Conservation (phyloP, 202 grass and related monocot genomes). For the Saccharum hybrid region DNA sequence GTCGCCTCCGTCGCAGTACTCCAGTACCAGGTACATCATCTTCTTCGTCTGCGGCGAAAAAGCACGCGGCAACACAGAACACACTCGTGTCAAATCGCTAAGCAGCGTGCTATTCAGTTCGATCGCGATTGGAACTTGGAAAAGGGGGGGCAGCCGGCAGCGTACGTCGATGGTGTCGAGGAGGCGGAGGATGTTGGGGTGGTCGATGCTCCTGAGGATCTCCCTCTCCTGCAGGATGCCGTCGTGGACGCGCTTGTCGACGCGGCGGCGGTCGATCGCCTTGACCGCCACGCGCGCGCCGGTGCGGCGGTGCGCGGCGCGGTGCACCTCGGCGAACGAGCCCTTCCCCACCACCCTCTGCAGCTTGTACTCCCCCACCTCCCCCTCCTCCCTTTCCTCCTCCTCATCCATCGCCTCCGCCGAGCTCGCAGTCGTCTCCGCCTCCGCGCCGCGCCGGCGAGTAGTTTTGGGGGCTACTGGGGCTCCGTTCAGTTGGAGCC, state of each 20-base stretch:
- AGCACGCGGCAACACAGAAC: background rate
- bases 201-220: conserved; percentile 62
- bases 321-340: conserved; percentile 67
- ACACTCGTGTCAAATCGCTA: background rate
- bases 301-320: conserved; percentile 47
- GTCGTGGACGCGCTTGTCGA: conserved; percentile 51
- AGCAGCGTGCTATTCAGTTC: background rate
- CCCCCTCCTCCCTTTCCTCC: conserved; percentile 13
- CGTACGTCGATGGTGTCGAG: conserved; percentile 61
- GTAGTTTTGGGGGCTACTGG: background rate
- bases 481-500: background rate
- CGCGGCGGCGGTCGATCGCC: conserved; percentile 60
- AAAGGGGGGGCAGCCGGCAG: background rate
- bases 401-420: conserved; percentile 36
- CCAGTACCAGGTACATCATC: conserved; percentile 60
- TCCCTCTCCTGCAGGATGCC: conserved; percentile 58
- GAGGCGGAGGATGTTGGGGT: conserved; percentile 73
- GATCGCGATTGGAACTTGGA: background rate
- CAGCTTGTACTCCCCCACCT: conserved; percentile 60
- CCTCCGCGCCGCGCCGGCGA: background rate
- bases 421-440: background rate
- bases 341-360: conserved; percentile 56
- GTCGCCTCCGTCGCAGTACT: conserved; percentile 76
- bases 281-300: conserved; percentile 68
- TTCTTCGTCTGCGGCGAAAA: conserved; percentile 48